Conservation (phyloP, 371 early-diverging fungal genomes). For the Mucor circinelloides region DNA sequence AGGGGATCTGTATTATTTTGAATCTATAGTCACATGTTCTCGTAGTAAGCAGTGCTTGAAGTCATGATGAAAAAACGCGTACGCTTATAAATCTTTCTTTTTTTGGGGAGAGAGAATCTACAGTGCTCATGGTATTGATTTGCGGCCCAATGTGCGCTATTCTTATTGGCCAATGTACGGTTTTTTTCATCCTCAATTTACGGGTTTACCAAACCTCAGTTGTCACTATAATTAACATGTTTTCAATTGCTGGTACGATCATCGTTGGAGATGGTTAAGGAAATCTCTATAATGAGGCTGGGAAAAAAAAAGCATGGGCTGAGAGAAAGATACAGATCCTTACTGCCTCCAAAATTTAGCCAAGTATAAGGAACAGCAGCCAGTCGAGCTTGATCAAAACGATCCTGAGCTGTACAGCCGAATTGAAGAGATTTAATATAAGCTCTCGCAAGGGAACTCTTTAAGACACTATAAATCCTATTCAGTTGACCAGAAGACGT, state of each 20-base stretch:
- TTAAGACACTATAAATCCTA: not conserved
- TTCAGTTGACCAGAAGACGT: not conserved
- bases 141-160: too few relatives aligned
- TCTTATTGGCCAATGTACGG: not conserved
- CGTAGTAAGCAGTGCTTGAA: not conserved
- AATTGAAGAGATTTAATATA: not conserved
- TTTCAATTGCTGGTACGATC: constrained; percentile 7
- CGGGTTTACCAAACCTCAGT: not conserved
- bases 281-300: not conserved
- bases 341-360: not conserved
- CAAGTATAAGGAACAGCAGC: constrained; percentile 1
- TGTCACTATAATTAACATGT: not conserved
- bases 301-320: not conserved
- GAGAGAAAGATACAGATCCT: not conserved
- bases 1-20: not conserved
- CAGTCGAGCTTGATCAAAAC: not conserved
- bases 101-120: not conserved
- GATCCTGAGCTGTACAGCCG: not conserved
- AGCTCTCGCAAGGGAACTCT: not conserved
- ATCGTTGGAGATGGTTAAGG: not conserved
- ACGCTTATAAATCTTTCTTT: not conserved
- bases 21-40: not conserved
- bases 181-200: not conserved
- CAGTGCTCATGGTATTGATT: too few relatives aligned
- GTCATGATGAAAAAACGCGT: not conserved